phyloP scores from a whole-genome alignment of 23 red algal species.

The Gracilaria domingensis region DNA sequence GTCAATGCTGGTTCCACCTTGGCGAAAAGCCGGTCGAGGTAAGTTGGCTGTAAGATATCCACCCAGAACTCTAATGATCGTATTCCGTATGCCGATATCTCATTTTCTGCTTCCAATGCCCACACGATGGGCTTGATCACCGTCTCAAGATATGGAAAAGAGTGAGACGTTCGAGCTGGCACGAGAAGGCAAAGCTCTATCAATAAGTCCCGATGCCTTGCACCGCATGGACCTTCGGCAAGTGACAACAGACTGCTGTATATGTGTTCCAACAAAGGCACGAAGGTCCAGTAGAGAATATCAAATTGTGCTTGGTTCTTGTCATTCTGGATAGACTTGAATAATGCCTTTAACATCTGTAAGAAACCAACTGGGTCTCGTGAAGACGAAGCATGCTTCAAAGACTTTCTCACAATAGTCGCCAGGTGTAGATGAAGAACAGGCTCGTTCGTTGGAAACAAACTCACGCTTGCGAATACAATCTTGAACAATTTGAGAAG shows the following conservation, averaged over 20 bases:
- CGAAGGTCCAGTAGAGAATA: constrained; percentile 86
- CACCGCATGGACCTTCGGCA: constrained; percentile 67
- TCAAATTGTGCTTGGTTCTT: constrained; percentile 81
- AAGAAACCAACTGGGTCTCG: constrained; percentile 77
- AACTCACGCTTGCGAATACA: constrained; percentile 89
- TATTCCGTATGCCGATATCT: constrained; percentile 76
- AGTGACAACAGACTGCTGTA: constrained; percentile 67
- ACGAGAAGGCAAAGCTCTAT: constrained; percentile 93
- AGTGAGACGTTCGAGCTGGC: constrained; percentile 93
- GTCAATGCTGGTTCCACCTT: constrained; percentile 77
- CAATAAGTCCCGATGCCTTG: constrained; percentile 71
- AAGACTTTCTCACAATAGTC: constrained; percentile 81
- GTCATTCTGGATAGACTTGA: constrained; percentile 88
- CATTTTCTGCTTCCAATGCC: constrained; percentile 70
- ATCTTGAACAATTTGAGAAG: constrained; percentile 92
- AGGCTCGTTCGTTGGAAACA: constrained; percentile 93
- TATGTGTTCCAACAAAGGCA: constrained; percentile 77
- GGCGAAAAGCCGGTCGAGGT: constrained; percentile 76
- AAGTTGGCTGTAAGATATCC: constrained; percentile 95
- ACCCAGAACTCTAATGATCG: constrained; percentile 98
- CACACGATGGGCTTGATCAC: constrained; percentile 85
- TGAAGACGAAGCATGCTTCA: constrained; percentile 66
- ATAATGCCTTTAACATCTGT: constrained; percentile 89
- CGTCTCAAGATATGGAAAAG: constrained; percentile 87
- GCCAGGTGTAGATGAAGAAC: constrained; percentile 83